These are phyloP conservation scores for Phytopythium montanum DNA, from an alignment of 352 stramenopile species.

Conservation along the genomic window DNA sequence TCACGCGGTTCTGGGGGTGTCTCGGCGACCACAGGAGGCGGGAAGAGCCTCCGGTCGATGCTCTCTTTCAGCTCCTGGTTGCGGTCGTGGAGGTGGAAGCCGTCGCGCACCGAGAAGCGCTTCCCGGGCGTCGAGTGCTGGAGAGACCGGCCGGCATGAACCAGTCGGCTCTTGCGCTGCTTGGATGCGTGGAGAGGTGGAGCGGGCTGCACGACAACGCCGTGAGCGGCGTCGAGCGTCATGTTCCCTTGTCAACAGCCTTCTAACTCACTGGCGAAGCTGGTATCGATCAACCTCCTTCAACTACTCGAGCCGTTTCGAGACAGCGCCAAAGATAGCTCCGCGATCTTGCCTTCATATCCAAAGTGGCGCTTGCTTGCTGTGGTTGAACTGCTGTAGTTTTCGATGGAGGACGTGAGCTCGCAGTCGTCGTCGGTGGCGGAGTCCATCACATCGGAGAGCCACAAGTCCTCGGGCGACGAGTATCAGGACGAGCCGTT, in stretches of 20 bases:
- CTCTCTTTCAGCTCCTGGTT: conserved; percentile 42
- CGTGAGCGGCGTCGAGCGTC: background rate
- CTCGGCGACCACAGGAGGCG: background rate
- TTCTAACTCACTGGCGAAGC: background rate
- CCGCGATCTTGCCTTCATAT: background rate
- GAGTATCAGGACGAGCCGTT: conserved; percentile 12
- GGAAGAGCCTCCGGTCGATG: conserved; percentile 36
- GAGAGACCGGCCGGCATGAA: background rate
- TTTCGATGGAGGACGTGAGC: background rate
- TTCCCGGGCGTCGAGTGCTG: conserved; percentile 16
- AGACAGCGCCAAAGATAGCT: background rate
- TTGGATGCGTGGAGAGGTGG: background rate
- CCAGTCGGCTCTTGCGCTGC: background rate
- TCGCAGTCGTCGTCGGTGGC: background rate
- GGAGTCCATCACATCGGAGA: background rate
- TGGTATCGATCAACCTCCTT: too few species aligned
- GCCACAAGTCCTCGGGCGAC: background rate
- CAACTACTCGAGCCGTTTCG: background rate
- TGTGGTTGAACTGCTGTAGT: background rate
- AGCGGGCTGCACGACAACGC: background rate
- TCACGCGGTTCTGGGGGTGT: background rate
- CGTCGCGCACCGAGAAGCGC: conserved; percentile 60
- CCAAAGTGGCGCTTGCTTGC: background rate
- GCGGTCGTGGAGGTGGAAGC: conserved; percentile 61
- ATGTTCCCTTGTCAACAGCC: background rate